phyloP scores from a whole-genome alignment of 148 eudicot genomes.

The Spergularia marina region DNA sequence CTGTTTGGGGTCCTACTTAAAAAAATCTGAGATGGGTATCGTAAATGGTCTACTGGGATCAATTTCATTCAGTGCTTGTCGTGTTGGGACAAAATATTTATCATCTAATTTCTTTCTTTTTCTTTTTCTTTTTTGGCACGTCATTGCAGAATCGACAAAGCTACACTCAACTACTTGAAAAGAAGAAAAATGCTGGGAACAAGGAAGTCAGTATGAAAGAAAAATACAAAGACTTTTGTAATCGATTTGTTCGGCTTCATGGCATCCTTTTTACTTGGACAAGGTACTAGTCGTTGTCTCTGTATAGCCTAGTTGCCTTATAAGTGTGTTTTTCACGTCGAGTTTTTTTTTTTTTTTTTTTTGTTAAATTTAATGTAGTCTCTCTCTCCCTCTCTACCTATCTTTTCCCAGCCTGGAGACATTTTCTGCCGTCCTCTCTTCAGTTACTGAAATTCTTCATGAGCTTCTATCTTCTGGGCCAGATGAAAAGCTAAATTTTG shows the following conservation, averaged over 20 bases:
- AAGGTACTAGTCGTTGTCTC: constrained; percentile 32
- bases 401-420: constrained; percentile 45
- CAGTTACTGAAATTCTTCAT: constrained; percentile 36
- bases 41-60: not conserved
- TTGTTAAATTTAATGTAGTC: not conserved
- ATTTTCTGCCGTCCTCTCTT: constrained; percentile 40
- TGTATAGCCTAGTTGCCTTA: not conserved
- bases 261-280: constrained; percentile 56
- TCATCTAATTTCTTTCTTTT: no score
- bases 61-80: not conserved
- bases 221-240: constrained; percentile 42
- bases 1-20: not conserved
- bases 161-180: constrained; percentile 42
- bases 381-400: constrained; percentile 10
- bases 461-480: constrained; percentile 54
- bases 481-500: constrained; percentile 44
- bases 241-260: constrained; percentile 45
- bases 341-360: not conserved
- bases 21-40: not conserved
- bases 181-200: constrained; percentile 27
- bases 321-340: not conserved
- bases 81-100: no score
- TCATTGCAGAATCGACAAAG: constrained; percentile 38
- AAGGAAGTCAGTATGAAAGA: constrained; percentile 27
- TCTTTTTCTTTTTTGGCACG: no score